These are phyloP conservation scores for Phytophthora crassamura DNA, from an alignment of 352 stramenopile genomes.

Conservation along the genomic window DNA sequence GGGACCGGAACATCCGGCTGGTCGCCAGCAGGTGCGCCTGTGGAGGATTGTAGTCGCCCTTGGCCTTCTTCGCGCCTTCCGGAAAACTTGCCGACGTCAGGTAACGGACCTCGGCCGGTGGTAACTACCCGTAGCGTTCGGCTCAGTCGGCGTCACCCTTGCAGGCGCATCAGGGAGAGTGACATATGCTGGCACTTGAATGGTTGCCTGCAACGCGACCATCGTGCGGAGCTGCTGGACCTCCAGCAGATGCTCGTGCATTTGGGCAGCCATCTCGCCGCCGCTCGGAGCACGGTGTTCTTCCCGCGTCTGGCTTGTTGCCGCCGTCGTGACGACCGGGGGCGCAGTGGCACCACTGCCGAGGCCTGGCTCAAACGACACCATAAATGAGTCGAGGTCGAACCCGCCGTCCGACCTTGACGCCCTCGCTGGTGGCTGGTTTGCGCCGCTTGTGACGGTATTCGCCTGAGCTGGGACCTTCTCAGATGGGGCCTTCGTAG, in stretches of 20 bases:
- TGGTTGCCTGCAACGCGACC: neutral
- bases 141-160: neutral
- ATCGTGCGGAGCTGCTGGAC: no score
- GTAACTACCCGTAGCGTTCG: neutral
- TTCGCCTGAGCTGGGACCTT: neutral
- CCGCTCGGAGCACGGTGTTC: neutral
- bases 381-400: slow-evolving; percentile 8
- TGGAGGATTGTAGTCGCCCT: slow-evolving; percentile 22
- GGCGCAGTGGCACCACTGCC: neutral
- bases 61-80: slow-evolving; percentile 22
- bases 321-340: neutral
- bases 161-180: neutral
- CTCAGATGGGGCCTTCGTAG: no score
- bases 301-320: neutral
- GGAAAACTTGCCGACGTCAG: slow-evolving; percentile 14
- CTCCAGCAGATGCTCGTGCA: no score
- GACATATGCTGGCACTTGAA: no score
- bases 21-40: slow-evolving; percentile 16
- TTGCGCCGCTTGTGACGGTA: neutral
- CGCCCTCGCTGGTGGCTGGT: no score
- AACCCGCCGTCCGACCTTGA: slow-evolving; percentile 8
- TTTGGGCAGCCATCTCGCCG: no score
- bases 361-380: slow-evolving; percentile 6
- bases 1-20: slow-evolving; percentile 12
- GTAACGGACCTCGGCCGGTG: slow-evolving; percentile 4